Evolutionary conservation across 2,329 filamentous ascomycete genomes (phyloP), one percentile per base, ranked within the genome.

Genomic region (Pleoardoris graminearum): DNA sequence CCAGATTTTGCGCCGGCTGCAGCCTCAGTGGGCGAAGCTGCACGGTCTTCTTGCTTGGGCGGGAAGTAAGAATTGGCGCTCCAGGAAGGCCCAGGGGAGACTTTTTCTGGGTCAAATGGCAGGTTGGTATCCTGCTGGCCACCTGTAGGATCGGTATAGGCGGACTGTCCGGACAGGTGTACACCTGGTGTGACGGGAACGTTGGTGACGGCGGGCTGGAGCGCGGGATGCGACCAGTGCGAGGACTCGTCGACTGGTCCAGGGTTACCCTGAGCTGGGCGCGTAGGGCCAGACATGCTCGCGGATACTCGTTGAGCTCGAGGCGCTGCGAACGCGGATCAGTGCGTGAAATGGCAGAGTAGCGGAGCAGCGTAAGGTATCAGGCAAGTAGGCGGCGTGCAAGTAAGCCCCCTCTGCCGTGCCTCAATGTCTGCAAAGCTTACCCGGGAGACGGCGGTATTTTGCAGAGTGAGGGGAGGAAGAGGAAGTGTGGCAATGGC

Each of bases 1-100:
- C 76, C 77, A 3, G 76, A 76, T 37, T 70, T 73, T 32, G 76
- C 77, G 51, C 77, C 78, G 41, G 73, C 76, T 12, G 74, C 75
- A 21, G 72, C 72, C 46, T 80, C 72, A 4, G 73, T 67, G 3
- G 75, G 73, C 21, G 73, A 77, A 57, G 52, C 51, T 3, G 60
- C 55, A 7, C 56, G 44, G 37, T 55, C 60, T 4, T 63, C 50
- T 7, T 68, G 53, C 44, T 63, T 60, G 32, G 62, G 59, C 23
- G 65, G 49, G 53, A 73, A 71, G 48, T 75, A 72, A 25, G 71
- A 72, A 45, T 73, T 73, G 16, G 69, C 62, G 45, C 65, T 74
- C 68, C 70, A 73, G 19, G 61, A 59, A 4, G 73, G 72, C 17
- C 70, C 69, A 21, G 69, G 67, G 2, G 65, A 64, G 14, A 53